These are phyloP conservation scores for Penicillium pancosmium DNA, from an alignment of 495 filamentous ascomycete species.

Conservation along the genomic window DNA sequence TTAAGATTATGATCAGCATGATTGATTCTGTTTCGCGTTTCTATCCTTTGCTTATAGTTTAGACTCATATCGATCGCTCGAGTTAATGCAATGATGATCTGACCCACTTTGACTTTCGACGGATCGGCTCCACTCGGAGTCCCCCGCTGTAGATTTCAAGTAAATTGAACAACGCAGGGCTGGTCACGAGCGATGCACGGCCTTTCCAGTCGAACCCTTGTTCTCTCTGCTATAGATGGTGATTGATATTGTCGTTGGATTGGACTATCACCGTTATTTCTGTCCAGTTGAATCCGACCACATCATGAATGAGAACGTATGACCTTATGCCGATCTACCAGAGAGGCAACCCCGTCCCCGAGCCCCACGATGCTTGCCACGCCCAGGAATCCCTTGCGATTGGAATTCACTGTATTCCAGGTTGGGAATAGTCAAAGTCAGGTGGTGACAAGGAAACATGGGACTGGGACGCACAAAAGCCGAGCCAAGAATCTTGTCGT, in stretches of 20 bases:
- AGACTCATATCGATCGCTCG: slow-evolving; percentile 28
- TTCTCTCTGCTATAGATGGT: background rate
- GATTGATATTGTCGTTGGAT: background rate
- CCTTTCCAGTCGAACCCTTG: background rate
- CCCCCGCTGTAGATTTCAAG: background rate
- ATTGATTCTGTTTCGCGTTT: background rate
- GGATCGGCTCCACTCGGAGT: slow-evolving; percentile 22
- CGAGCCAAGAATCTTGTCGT: slow-evolving; percentile 1
- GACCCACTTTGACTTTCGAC: slow-evolving; percentile 21
- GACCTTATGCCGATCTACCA: background rate
- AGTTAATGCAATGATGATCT: slow-evolving; percentile 24
- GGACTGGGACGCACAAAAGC: background rate
- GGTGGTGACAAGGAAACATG: background rate
- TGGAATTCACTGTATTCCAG: background rate
- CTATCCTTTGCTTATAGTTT: slow-evolving; percentile 12
- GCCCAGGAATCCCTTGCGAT: background rate
- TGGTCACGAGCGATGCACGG: background rate
- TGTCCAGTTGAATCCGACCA: slow-evolving; percentile 2
- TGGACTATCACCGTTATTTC: slow-evolving; percentile 2
- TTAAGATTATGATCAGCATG: slow-evolving; percentile 3
- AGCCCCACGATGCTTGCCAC: background rate
- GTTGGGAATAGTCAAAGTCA: background rate
- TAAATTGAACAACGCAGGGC: background rate
- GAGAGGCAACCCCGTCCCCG: background rate
- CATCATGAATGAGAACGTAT: background rate